Evolutionary conservation across 1,139 yeast species (phyloP).

Genomic region (Geotrichum restrictum): DNA sequence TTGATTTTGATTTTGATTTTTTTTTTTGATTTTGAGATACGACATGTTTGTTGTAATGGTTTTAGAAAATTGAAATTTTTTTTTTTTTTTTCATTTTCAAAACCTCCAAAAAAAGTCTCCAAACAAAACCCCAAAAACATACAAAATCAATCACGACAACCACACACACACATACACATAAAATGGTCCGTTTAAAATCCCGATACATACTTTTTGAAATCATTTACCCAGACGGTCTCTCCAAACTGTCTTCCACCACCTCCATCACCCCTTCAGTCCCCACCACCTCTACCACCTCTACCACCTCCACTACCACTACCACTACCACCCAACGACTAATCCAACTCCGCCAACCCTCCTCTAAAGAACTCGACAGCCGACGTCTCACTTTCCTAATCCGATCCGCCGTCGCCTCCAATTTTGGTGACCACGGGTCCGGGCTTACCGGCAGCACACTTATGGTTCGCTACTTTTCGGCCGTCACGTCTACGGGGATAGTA

Average conservation of each 20-base stretch:
- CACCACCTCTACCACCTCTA: background rate
- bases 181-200: constrained; percentile 84
- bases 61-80: background rate
- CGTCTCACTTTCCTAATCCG: constrained; percentile 44
- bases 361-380: constrained; percentile 26
- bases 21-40: no score
- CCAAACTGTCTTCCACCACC: constrained; percentile 38
- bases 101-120: no score
- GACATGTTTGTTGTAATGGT: background rate
- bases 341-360: constrained; percentile 26
- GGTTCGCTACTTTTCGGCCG: constrained; percentile 73
- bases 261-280: background rate
- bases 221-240: constrained; percentile 49
- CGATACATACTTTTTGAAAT: constrained; percentile 80
- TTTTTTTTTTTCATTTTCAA: no score
- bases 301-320: constrained; percentile 44
- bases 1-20: no score
- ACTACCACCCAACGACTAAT: constrained; percentile 24
- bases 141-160: no score
- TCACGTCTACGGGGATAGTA: constrained; percentile 80
- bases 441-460: constrained; percentile 53
- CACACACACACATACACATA: background rate
- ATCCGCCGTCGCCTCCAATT: constrained; percentile 53
- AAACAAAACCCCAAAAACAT: no score
- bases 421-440: constrained; percentile 80